A percentile compares a stretch with the other conserved stretches of the same genome.
These are phyloP conservation scores for Cercis canadensis DNA, from an alignment of 306 rosid genomes.

Conservation along the genomic window DNA sequence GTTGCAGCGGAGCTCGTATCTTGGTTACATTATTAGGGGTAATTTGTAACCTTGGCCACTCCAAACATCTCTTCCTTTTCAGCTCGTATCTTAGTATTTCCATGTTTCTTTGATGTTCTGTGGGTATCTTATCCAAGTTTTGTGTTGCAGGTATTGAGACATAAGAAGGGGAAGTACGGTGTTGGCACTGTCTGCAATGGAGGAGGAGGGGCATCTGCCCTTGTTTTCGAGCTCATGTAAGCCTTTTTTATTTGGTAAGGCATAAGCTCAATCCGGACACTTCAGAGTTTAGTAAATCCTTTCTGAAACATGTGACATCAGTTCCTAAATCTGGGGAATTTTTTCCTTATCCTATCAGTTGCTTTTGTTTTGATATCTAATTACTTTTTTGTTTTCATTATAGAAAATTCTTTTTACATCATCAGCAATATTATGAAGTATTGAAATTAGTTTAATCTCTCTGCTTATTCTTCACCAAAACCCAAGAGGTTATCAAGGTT, in stretches of 20 bases:
- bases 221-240: slow-evolving; percentile 86
- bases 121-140: slow-evolving; percentile 28
- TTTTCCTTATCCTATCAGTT: neutral
- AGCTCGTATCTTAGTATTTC: neutral
- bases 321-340: slow-evolving; percentile 1
- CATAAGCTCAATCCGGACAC: neutral
- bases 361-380: neutral
- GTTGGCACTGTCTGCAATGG: slow-evolving; percentile 89
- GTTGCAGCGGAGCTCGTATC: slow-evolving; percentile 99
- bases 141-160: slow-evolving; percentile 75
- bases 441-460: neutral
- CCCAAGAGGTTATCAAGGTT: neutral
- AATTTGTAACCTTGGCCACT: slow-evolving; percentile 34
- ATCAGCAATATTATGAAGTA: neutral
- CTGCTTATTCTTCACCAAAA: neutral
- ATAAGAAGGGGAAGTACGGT: slow-evolving; percentile 82
- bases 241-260: slow-evolving; percentile 36
- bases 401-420: neutral
- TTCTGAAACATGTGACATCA: neutral
- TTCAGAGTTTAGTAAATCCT: slow-evolving; percentile 6
- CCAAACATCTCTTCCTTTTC: slow-evolving; percentile 16
- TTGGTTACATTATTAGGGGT: slow-evolving; percentile 91
- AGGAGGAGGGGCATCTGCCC: slow-evolving; percentile 98
- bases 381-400: too few species aligned
- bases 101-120: slow-evolving; percentile 3